Evolutionary conservation across 768 basidiomycete genomes (phyloP).

Genomic region (Termitomyces sp.): DNA sequence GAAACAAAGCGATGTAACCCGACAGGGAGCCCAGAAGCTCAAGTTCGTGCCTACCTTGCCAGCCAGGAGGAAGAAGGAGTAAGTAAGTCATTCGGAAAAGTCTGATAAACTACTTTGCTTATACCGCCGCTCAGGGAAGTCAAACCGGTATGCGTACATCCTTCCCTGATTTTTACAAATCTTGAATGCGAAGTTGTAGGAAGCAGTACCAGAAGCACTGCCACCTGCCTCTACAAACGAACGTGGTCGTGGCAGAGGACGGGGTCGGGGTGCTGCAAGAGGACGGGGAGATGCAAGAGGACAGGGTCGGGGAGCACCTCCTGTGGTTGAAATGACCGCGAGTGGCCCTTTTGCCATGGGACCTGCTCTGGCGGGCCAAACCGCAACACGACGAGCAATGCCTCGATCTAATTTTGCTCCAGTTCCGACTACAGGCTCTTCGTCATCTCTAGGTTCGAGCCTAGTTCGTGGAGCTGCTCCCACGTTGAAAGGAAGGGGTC

Average conservation of each 20-base stretch:
- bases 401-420: constrained; percentile 56
- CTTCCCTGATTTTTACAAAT: not conserved
- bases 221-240: constrained; percentile 28
- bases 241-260: constrained; percentile 41
- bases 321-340: constrained; percentile 70
- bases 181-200: constrained; percentile 29
- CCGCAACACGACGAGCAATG: constrained; percentile 37
- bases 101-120: not conserved
- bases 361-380: constrained; percentile 60
- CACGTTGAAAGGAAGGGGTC: constrained; percentile 35
- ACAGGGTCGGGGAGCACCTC: constrained; percentile 44
- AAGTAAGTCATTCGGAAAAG: constrained; percentile 26
- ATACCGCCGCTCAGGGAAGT: constrained; percentile 41
- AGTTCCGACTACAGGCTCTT: constrained; percentile 32
- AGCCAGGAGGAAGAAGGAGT: constrained; percentile 76
- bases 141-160: constrained; percentile 44
- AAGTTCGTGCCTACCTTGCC: constrained; percentile 79
- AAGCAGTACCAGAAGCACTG: constrained; percentile 30
- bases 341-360: constrained; percentile 89
- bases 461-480: constrained; percentile 47
- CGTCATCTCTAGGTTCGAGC: constrained; percentile 39
- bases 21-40: constrained; percentile 69
- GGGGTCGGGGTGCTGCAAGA: constrained; percentile 42
- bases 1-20: constrained; percentile 63
- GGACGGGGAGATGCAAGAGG: constrained; percentile 47